Percentiles rank a stretch among this genome's conserved stretches.
These are phyloP conservation scores for Claviceps arundinis DNA, from an alignment of 2,329 filamentous ascomycete genomes.

Conservation along the genomic window DNA sequence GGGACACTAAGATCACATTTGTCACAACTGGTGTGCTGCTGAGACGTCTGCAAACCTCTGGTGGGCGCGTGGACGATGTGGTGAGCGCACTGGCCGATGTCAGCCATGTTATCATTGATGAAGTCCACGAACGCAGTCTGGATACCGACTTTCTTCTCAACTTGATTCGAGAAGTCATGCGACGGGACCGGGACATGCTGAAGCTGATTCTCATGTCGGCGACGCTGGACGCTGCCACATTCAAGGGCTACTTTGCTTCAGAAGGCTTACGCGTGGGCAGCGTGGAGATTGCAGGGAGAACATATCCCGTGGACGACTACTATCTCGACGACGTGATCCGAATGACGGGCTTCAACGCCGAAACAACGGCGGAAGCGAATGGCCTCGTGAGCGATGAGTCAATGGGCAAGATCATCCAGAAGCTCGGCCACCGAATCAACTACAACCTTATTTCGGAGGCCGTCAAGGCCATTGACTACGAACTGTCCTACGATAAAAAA, in stretches of 20 bases:
- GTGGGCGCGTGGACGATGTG: slow-evolving; percentile 66
- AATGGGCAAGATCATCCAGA: slow-evolving; percentile 58
- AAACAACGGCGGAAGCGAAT: slow-evolving; percentile 31
- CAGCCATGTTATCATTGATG: slow-evolving; percentile 89
- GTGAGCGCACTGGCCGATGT: slow-evolving; percentile 74
- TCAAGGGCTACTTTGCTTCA: slow-evolving; percentile 68
- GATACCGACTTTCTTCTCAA: slow-evolving; percentile 92
- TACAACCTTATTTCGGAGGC: slow-evolving; percentile 75
- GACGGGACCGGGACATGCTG: slow-evolving; percentile 59
- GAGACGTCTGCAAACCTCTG: slow-evolving; percentile 79
- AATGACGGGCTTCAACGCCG: slow-evolving; percentile 56
- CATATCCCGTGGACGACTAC: slow-evolving; percentile 78
- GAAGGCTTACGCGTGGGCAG: slow-evolving; percentile 56
- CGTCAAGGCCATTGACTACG: slow-evolving; percentile 66
- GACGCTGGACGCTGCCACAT: slow-evolving; percentile 78
- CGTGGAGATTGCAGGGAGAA: slow-evolving; percentile 79
- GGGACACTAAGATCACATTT: slow-evolving; percentile 78
- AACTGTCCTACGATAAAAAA: slow-evolving; percentile 52
- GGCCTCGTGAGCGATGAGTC: slow-evolving; percentile 34
- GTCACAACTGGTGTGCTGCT: slow-evolving; percentile 91
- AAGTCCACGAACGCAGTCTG: slow-evolving; percentile 89
- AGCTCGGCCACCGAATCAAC: slow-evolving; percentile 73
- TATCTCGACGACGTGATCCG: slow-evolving; percentile 81
- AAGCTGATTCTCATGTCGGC: slow-evolving; percentile 95
- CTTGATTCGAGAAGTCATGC: slow-evolving; percentile 70